Evolutionary conservation across 345 rosid genomes (phyloP), one percentile per base, ranked within the genome.

Genomic region (Lepidium sativum): DNA sequence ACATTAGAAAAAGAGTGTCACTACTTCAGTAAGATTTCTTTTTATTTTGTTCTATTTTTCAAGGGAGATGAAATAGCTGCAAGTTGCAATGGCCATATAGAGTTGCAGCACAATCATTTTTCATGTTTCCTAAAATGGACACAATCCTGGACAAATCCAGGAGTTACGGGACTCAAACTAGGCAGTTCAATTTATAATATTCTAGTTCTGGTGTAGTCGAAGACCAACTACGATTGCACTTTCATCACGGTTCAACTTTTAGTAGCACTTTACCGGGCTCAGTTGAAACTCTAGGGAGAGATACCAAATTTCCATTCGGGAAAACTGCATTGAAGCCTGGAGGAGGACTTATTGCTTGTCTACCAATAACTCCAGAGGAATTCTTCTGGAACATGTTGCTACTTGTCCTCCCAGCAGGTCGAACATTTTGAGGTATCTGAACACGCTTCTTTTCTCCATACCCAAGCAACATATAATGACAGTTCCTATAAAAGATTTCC

Each of bases 391-490:
- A 23, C 18, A 59, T 35, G 42, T 63, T 52, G 42, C 67, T 63
- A 57, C 60, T 65, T 65, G 61, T 64, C 31, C 60, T 54, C 67
- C 33, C 51, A 42, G 56, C 67, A 58, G 77, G 21, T 53, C 65
- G 70, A 53, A 55, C 74, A 38, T 18, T 74, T 18, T 67, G 62
- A 33, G 75, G 38, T 41, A 54, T 68, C 10, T 65, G 15, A 35
- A 40, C 60, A 62, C 71, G 59, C 80, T 73, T 92, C 72, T 65
- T 89, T 34, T 54, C 77, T 43, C 62, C 84, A 80, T 92, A 89
- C n/a, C 98, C 98, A 70, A 92, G 80, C 70, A 87, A 75, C 63
- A 73, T 83, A 71, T 88, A 89, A 81, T 86, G 88, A 75, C 70
- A 79, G 58, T 77, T 78, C 99, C 99, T 94, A 75, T 70, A 29